A percentile compares a stretch with the other conserved stretches of the same genome.
phyloP scores from a whole-genome alignment of 2,329 filamentous ascomycete species.

The Fusarium irregulare region DNA sequence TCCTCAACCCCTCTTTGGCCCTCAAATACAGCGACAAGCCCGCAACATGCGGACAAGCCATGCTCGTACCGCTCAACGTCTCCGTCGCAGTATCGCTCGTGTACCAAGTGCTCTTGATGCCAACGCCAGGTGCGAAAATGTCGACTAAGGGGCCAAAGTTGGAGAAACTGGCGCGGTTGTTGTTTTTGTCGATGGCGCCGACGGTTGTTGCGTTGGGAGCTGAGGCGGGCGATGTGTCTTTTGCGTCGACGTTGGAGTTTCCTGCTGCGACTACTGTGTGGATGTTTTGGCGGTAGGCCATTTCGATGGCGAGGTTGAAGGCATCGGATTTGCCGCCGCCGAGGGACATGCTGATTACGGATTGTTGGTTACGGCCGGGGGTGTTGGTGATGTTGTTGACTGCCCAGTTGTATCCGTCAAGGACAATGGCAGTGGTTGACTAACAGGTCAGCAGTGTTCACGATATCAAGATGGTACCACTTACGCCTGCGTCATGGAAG shows the following conservation, averaged over 20 bases:
- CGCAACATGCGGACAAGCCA: conserved; percentile 70
- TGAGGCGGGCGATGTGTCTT: conserved; percentile 60
- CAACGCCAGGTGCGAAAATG: conserved; percentile 63
- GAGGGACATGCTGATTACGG: conserved; percentile 68
- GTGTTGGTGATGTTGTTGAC: conserved; percentile 55
- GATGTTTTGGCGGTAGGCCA: conserved; percentile 59
- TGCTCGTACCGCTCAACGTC: conserved; percentile 68
- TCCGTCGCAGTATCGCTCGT: conserved; percentile 55
- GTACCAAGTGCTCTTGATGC: conserved; percentile 60
- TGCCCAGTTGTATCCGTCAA: conserved; percentile 54
- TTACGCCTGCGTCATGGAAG: conserved; percentile 46
- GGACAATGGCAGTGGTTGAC: conserved; percentile 43
- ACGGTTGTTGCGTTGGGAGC: conserved; percentile 63
- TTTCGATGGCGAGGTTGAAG: conserved; percentile 62
- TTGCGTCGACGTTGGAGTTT: conserved; percentile 58
- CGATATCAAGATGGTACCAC: background rate
- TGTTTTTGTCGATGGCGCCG: conserved; percentile 58
- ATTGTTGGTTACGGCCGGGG: conserved; percentile 53
- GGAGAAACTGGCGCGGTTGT: conserved; percentile 57
- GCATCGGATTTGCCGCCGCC: conserved; percentile 59
- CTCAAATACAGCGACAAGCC: conserved; percentile 68
- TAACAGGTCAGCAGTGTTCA: conserved; percentile 9
- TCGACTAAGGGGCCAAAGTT: conserved; percentile 63
- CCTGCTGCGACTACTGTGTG: conserved; percentile 67
- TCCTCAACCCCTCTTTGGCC: conserved; percentile 48